Evolutionary conservation across 2,329 filamentous ascomycete genomes (phyloP).

Genomic region (Penicillium sp.): DNA sequence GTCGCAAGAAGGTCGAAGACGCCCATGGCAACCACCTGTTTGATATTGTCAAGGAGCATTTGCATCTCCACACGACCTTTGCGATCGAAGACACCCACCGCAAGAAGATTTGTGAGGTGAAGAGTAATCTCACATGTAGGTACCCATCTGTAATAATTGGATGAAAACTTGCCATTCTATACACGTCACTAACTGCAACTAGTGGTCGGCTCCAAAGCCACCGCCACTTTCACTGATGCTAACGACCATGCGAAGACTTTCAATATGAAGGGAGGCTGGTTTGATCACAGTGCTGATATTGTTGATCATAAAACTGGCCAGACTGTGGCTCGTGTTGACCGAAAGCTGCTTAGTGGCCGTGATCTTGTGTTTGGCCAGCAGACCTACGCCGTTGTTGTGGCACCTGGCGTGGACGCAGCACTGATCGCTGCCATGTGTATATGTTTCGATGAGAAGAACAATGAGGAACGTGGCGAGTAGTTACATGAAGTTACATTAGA

Average conservation of each 20-base stretch:
- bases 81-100: conserved; percentile 44
- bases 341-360: conserved; percentile 58
- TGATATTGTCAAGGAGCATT: conserved; percentile 24
- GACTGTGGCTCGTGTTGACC: conserved; percentile 59
- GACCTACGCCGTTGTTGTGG: conserved; percentile 64
- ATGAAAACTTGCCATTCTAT: not conserved
- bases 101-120: conserved; percentile 56
- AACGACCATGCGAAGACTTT: conserved; percentile 50
- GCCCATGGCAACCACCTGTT: conserved; percentile 19
- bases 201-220: conserved; percentile 29
- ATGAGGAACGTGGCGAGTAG: conserved; percentile 36
- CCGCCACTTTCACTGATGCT: conserved; percentile 54
- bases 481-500: not conserved
- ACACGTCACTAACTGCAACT: conserved; percentile 5
- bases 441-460: conserved; percentile 66
- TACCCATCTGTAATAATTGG: conserved; percentile 12
- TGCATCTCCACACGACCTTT: conserved; percentile 23
- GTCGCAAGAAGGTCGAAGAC: conserved; percentile 25
- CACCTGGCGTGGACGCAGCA: conserved; percentile 65
- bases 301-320: conserved; percentile 51
- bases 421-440: conserved; percentile 68
- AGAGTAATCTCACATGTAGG: conserved; percentile 55
- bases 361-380: conserved; percentile 63
- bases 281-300: conserved; percentile 60
- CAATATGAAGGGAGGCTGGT: conserved; percentile 62